Evolutionary conservation across 345 rosid species (phyloP), one percentile per base, ranked within the genome.

Genomic region (Acer negundo): DNA sequence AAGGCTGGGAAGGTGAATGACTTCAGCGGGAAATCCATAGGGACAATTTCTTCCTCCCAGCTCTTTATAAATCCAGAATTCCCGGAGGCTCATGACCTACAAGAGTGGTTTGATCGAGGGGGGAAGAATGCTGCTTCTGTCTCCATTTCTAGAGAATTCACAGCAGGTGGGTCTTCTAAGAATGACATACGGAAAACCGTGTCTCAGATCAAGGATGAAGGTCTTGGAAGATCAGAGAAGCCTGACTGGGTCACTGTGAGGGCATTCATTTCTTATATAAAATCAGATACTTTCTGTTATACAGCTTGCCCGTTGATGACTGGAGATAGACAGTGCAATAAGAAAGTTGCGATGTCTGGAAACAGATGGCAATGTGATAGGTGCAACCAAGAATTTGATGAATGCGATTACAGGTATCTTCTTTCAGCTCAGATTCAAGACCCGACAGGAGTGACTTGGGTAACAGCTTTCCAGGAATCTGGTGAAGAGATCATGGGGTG

Each of bases 391-490:
- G 97, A 95, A 63, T 85, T 87, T 47, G 97, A 88, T 67, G 95
- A 90, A 81, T 95, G 98, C 26, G 98, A 95, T 71, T 93, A 91
- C 77, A 82, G 95, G 66, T 95, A 89, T 82, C 95, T 95, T 76
- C 95, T 95, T 62, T 97, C 91, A 84, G 89, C 82, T 65, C 98
- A 95, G 88, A 87, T 93, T 82, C 97, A 95, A 84, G 97, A 94
- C 81, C 94, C 91, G 75, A 91, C 91, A 0, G 97, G 97, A 56
- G 23, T 90, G 80, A 86, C 89, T 68, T 91, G 97, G 98, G 91
- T 89, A 68, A 91, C 97, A 7, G 97, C 97, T 74, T 94, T 94
- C 80, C 97, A 93, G 86, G 97, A 94, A 78, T 72, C 95, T 0
- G 94, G 94, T 26, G 97, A 94, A 82, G 95, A 94, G 83, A 86